A percentile compares a stretch with the other conserved stretches of the same genome.
Conservation (phyloP, 345 rosid species). For the Citrus australasica region DNA sequence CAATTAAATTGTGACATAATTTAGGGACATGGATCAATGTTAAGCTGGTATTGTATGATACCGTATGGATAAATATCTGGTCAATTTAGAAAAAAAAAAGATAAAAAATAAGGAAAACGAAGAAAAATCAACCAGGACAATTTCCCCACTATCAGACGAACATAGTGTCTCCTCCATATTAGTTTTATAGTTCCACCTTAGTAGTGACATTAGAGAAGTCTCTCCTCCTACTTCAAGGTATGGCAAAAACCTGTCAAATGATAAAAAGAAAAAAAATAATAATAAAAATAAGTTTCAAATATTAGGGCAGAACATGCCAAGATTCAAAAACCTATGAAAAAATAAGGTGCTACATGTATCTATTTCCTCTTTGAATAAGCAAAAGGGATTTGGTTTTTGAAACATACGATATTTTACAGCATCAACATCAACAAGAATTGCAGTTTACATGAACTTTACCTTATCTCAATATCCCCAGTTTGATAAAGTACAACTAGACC, state of each 20-base stretch:
- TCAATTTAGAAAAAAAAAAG: neutral
- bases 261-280: neutral
- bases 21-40: neutral
- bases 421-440: neutral
- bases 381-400: neutral
- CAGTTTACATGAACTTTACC: constrained; percentile 32
- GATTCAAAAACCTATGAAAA: neutral
- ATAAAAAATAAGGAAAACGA: neutral
- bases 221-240: constrained; percentile 66
- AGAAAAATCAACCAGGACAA: constrained; percentile 52
- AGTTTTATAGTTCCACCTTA: constrained; percentile 75
- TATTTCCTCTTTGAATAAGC: neutral
- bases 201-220: constrained; percentile 58
- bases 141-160: constrained; percentile 53
- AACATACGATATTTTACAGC: neutral
- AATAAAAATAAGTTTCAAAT: neutral
- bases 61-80: neutral
- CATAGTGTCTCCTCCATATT: constrained; percentile 63
- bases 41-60: neutral
- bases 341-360: neutral
- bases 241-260: constrained; percentile 67
- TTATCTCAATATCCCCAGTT: constrained; percentile 75
- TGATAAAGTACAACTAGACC: constrained; percentile 60
- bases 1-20: neutral
- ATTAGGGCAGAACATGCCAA: neutral